Evolutionary conservation across 2,329 filamentous ascomycete species (phyloP).

Genomic region (Diaporthe humulicola): DNA sequence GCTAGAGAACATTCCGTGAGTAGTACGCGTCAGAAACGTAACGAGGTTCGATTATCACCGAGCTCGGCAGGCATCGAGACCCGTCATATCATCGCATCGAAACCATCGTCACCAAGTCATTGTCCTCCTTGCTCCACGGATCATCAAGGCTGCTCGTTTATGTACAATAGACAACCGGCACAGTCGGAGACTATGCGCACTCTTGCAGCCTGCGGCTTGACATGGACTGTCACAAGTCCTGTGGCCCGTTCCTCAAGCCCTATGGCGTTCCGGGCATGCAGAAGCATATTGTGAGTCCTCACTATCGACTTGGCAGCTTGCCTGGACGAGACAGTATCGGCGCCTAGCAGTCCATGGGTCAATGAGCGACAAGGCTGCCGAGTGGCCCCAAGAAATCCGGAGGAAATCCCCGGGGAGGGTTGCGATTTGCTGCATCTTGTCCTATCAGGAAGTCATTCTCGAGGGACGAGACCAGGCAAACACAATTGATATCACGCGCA

Average conservation of each 20-base stretch:
- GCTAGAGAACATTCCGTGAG: background rate
- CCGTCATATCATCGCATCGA: background rate
- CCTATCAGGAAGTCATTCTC: background rate
- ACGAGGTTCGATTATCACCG: background rate
- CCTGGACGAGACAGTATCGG: background rate
- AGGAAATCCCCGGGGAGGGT: background rate
- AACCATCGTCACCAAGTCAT: background rate
- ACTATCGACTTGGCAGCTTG: slow-evolving; percentile 18
- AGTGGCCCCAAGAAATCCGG: background rate
- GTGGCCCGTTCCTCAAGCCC: too few relatives aligned
- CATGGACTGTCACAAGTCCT: background rate
- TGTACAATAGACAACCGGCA: too few relatives aligned
- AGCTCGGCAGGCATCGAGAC: background rate
- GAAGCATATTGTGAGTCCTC: background rate
- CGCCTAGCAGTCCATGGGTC: background rate
- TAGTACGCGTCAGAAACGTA: background rate
- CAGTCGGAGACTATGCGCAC: background rate
- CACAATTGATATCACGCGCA: background rate
- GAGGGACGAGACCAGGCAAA: background rate
- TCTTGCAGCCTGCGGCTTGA: background rate
- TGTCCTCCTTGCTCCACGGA: background rate
- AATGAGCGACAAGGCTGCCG: background rate
- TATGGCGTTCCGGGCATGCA: background rate
- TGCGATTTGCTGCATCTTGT: background rate
- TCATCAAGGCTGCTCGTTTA: background rate